Percentiles rank a stretch among this genome's conserved stretches.
Evolutionary conservation across 2,329 filamentous ascomycete genomes (phyloP).

Genomic region (Diaporthe ilicicola): DNA sequence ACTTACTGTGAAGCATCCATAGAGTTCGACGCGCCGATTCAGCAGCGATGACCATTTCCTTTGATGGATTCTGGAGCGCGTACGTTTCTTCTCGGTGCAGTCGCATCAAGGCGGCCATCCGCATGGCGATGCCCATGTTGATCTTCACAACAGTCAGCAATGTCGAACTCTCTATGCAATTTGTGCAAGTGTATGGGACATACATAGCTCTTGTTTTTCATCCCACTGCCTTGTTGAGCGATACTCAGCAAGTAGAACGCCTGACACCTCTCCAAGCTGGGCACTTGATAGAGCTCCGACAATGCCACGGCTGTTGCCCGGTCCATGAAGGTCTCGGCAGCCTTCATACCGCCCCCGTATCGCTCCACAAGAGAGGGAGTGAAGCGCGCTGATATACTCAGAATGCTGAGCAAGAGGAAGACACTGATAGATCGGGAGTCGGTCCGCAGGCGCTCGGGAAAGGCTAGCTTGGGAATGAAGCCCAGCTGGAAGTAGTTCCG

Average conservation of each 20-base stretch:
- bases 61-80: conserved; percentile 49
- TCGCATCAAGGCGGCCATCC: conserved; percentile 63
- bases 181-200: conserved; percentile 35
- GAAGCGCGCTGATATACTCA: conserved; percentile 65
- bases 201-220: conserved; percentile 63
- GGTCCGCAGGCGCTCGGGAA: conserved; percentile 55
- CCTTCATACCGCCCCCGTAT: conserved; percentile 60
- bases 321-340: conserved; percentile 63
- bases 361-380: conserved; percentile 57
- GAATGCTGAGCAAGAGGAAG: conserved; percentile 63
- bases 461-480: conserved; percentile 64
- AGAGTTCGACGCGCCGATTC: conserved; percentile 66
- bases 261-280: conserved; percentile 64
- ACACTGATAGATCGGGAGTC: conserved; percentile 59
- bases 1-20: conserved; percentile 65
- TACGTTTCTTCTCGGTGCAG: conserved; percentile 66
- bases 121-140: conserved; percentile 64
- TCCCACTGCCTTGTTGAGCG: conserved; percentile 65
- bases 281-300: conserved; percentile 59
- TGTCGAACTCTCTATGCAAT: conserved; percentile 14
- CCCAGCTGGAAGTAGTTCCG: conserved; percentile 67
- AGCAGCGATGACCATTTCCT: conserved; percentile 55
- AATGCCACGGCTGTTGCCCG: conserved; percentile 57
- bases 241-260: conserved; percentile 67
- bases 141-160: conserved; percentile 49